Conservation (phyloP, 148 eudicot genomes). For the Silene conica region DNA sequence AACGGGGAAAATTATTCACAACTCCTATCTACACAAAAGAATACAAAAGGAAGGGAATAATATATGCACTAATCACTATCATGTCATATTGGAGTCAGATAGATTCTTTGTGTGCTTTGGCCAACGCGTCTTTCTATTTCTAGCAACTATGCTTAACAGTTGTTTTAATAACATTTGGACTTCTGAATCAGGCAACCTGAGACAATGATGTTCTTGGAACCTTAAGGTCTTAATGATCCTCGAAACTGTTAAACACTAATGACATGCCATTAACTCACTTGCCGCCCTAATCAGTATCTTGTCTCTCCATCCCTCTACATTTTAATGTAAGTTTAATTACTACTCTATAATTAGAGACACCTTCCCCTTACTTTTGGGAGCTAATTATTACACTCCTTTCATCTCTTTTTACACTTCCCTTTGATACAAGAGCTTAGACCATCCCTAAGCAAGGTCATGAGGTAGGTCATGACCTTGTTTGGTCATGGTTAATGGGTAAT, state of each 20-base stretch:
- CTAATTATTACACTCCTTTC: background rate
- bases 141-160: constrained; percentile 13
- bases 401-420: background rate
- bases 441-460: no score
- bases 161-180: background rate
- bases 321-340: background rate
- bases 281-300: constrained; percentile 20
- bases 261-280: constrained; percentile 9
- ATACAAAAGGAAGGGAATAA: background rate
- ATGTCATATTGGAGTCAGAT: constrained; percentile 2
- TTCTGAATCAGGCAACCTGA: background rate
- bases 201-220: background rate
- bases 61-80: background rate
- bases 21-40: no score
- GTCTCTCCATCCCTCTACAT: background rate
- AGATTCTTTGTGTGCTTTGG: background rate
- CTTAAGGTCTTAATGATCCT: constrained; percentile 16
- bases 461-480: no score
- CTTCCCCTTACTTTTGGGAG: background rate
- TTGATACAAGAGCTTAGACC: background rate
- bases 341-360: background rate
- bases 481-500: no score
- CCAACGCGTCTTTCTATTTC: constrained; percentile 11
- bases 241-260: constrained; percentile 7
- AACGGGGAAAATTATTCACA: no score